phyloP scores from a whole-genome alignment of 148 eudicot genomes.

The Fagopyrum esculentum region DNA sequence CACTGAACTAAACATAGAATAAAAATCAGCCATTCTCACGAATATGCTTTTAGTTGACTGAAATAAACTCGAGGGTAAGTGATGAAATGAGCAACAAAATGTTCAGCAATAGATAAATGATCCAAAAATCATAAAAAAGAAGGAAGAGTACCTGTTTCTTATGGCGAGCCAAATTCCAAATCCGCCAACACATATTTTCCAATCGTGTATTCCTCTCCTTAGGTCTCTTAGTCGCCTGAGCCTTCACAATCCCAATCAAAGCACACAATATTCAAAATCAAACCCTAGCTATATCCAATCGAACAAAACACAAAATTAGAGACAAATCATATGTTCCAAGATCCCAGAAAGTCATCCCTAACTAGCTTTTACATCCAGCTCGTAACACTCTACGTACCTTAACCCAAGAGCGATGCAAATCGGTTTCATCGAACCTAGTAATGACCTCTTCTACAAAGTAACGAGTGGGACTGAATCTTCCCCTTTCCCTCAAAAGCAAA shows the following conservation, averaged over 20 bases:
- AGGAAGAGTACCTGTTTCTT: conserved; percentile 65
- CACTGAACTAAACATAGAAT: not conserved
- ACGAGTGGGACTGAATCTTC: conserved; percentile 9
- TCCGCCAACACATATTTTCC: conserved; percentile 99
- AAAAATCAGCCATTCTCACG: not conserved
- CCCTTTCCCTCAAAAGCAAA: conserved; percentile 5
- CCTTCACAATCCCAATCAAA: conserved; percentile 26
- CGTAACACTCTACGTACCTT: not conserved
- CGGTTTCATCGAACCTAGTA: conserved; percentile 11
- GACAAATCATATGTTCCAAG: too few species aligned
- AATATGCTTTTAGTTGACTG: not conserved
- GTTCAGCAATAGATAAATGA: not conserved
- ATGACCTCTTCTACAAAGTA: conserved; percentile 14
- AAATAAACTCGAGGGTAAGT: too few species aligned
- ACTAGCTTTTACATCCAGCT: too few species aligned
- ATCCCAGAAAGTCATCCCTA: too few species aligned
- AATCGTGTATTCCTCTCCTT: conserved; percentile 96
- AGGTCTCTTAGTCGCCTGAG: conserved; percentile 91
- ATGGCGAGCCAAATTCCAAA: conserved; percentile 99
- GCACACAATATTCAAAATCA: too few species aligned
- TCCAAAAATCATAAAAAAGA: not conserved
- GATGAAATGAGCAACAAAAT: too few species aligned
- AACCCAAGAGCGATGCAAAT: conserved; percentile 11
- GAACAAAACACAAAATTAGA: too few species aligned
- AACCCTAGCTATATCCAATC: too few species aligned